phyloP scores from a whole-genome alignment of 495 filamentous ascomycete species.

The Xeromyces bisporus region DNA sequence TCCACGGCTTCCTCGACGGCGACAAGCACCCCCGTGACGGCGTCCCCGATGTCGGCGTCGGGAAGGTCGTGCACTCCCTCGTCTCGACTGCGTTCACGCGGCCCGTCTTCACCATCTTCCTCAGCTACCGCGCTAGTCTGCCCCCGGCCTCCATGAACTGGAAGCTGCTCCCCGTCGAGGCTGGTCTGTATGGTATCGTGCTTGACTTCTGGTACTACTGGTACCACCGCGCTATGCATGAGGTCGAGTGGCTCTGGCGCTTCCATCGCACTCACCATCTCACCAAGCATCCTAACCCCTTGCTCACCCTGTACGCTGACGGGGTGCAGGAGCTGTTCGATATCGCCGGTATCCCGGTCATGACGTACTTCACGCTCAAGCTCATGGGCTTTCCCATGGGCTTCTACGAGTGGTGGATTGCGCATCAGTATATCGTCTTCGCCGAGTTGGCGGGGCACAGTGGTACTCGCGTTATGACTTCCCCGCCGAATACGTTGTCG shows the following conservation, averaged over 20 bases:
- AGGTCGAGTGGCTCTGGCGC: constrained; percentile 1
- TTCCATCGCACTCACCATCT: constrained; percentile 4
- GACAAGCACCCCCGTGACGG: constrained; percentile 2
- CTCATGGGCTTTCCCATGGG: constrained; percentile 2
- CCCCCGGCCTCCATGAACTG: constrained; percentile 25
- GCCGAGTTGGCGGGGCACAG: constrained; percentile 2
- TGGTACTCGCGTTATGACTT: constrained; percentile 1
- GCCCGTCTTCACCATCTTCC: constrained; percentile 1
- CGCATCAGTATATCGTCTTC: constrained; percentile 3
- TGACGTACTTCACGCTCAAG: constrained; percentile 2
- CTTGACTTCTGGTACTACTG: constrained; percentile 5
- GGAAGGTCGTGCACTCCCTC: constrained; percentile 1
- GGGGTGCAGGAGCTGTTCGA: constrained; percentile 4
- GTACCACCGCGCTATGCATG: constrained; percentile 4
- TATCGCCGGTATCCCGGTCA: constrained; percentile 2
- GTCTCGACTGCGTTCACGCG: constrained; percentile 1
- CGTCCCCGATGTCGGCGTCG: constrained; percentile 2
- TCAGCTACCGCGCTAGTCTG: constrained; percentile 1
- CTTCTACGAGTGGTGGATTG: constrained; percentile 5
- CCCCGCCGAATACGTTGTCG: constrained; percentile 1
- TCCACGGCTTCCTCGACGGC: constrained; percentile 3
- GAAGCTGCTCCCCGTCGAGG: constrained; percentile 1
- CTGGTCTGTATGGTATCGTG: constrained; percentile 3
- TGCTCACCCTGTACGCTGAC: constrained; percentile 3
- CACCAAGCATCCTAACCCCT: constrained; percentile 3